phyloP scores from a whole-genome alignment of 2,329 filamentous ascomycete genomes.

The Curvularia eragrostidis region DNA sequence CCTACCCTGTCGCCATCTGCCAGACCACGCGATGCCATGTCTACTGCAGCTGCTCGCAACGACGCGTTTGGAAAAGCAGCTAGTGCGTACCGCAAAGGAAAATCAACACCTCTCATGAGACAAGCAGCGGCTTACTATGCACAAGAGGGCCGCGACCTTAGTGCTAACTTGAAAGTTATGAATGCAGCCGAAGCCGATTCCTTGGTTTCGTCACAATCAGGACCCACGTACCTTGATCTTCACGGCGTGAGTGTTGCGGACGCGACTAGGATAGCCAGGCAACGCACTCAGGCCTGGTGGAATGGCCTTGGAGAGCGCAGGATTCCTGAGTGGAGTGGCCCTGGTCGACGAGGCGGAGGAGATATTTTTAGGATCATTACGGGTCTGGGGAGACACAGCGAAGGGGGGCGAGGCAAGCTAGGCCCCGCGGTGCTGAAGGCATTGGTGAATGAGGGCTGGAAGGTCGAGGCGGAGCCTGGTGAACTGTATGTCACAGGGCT shows the following conservation, averaged over 20 bases:
- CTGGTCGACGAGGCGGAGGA: constrained; percentile 51
- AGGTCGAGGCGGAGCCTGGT: constrained; percentile 73
- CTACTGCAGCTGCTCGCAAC: constrained; percentile 56
- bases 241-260: constrained; percentile 84
- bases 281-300: constrained; percentile 79
- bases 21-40: constrained; percentile 49
- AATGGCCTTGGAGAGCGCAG: constrained; percentile 69
- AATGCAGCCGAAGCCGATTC: constrained; percentile 72
- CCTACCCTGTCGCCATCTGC: constrained; percentile 39
- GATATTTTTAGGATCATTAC: constrained; percentile 78
- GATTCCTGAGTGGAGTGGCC: constrained; percentile 53
- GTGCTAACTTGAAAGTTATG: constrained; percentile 64
- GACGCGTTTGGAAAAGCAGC: constrained; percentile 65
- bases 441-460: constrained; percentile 83
- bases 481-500: constrained; percentile 72
- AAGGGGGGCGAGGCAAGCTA: constrained; percentile 75
- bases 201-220: constrained; percentile 74
- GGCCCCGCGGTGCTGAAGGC: constrained; percentile 80
- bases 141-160: constrained; percentile 70
- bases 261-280: constrained; percentile 77
- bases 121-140: constrained; percentile 79
- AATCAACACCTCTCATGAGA: constrained; percentile 74
- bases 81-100: constrained; percentile 65
- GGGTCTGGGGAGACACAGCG: constrained; percentile 79
- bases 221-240: constrained; percentile 72